A percentile compares a stretch with the other conserved stretches of the same genome.
Evolutionary conservation across 2,329 filamentous ascomycete species (phyloP).

Genomic region (Neophaeococcomyces aloes): DNA sequence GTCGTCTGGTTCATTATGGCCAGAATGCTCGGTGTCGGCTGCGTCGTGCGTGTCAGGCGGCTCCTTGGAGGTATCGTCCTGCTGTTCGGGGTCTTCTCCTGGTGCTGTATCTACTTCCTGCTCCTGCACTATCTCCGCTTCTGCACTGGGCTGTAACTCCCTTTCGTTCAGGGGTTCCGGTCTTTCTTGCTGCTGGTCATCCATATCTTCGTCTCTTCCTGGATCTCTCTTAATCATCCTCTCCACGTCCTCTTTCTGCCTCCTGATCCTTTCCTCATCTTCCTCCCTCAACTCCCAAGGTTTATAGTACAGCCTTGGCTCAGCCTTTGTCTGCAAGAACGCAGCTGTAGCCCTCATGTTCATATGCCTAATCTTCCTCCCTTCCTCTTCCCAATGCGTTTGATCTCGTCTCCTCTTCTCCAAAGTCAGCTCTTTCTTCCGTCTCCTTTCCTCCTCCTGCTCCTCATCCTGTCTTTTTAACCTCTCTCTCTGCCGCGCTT

Average conservation of each 20-base stretch:
- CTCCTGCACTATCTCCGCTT: slow-evolving; percentile 20
- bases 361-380: slow-evolving; percentile 48
- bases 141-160: slow-evolving; percentile 15
- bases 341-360: slow-evolving; percentile 62
- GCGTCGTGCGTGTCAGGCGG: too few species aligned
- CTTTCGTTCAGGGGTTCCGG: slow-evolving; percentile 14
- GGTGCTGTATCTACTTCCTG: slow-evolving; percentile 22
- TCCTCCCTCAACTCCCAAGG: slow-evolving; percentile 64
- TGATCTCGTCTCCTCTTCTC: slow-evolving; percentile 55
- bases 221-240: slow-evolving; percentile 54
- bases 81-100: slow-evolving; percentile 12
- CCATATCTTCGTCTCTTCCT: slow-evolving; percentile 47
- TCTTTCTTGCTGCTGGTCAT: not conserved
- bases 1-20: slow-evolving; percentile 27
- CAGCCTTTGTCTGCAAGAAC: slow-evolving; percentile 59
- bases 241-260: slow-evolving; percentile 58
- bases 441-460: slow-evolving; percentile 58
- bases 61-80: too few species aligned
- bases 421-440: slow-evolving; percentile 55
- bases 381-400: slow-evolving; percentile 60
- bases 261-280: slow-evolving; percentile 60
- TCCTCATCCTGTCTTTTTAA: slow-evolving; percentile 58
- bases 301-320: slow-evolving; percentile 73
- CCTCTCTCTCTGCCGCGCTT: slow-evolving; percentile 69
- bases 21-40: too few species aligned